Percentiles rank a stretch among this genome's conserved stretches.
These are phyloP conservation scores for Cytospora paraplurivora DNA, from an alignment of 2,329 filamentous ascomycete species.

Conservation along the genomic window DNA sequence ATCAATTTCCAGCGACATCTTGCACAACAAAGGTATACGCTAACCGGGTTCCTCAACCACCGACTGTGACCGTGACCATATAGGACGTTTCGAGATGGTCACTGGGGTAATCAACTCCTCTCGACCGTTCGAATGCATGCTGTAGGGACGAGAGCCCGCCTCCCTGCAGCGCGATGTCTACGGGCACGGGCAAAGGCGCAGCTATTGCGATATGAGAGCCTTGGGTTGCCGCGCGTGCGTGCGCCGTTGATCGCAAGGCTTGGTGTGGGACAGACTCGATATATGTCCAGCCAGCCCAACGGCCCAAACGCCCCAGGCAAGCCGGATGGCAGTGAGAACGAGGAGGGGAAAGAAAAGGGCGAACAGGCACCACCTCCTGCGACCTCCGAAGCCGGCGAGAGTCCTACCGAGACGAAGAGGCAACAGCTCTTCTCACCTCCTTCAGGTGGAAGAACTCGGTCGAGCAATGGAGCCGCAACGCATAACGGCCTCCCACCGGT, in stretches of 20 bases:
- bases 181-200: slow-evolving; percentile 14
- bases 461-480: slow-evolving; percentile 4
- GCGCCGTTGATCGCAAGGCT: neutral
- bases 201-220: slow-evolving; percentile 6
- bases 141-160: slow-evolving; percentile 23
- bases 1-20: neutral
- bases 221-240: neutral
- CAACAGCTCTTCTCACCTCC: slow-evolving; percentile 22
- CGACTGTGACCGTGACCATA: slow-evolving; percentile 6
- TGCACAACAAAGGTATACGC: slow-evolving; percentile 5
- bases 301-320: slow-evolving; percentile 20
- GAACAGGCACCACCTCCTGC: slow-evolving; percentile 23
- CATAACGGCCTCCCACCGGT: slow-evolving; percentile 47
- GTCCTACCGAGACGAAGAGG: slow-evolving; percentile 15
- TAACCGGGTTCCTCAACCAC: slow-evolving; percentile 4
- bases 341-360: slow-evolving; percentile 23
- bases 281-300: slow-evolving; percentile 23
- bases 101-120: slow-evolving; percentile 22
- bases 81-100: slow-evolving; percentile 26
- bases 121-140: slow-evolving; percentile 28
- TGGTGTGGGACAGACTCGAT: slow-evolving; percentile 5
- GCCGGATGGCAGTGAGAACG: slow-evolving; percentile 18
- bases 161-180: slow-evolving; percentile 28
- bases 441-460: slow-evolving; percentile 9
- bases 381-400: slow-evolving; percentile 21